Conservation (phyloP, 1,139 yeast species). For the Kluyveromyces sp. region DNA sequence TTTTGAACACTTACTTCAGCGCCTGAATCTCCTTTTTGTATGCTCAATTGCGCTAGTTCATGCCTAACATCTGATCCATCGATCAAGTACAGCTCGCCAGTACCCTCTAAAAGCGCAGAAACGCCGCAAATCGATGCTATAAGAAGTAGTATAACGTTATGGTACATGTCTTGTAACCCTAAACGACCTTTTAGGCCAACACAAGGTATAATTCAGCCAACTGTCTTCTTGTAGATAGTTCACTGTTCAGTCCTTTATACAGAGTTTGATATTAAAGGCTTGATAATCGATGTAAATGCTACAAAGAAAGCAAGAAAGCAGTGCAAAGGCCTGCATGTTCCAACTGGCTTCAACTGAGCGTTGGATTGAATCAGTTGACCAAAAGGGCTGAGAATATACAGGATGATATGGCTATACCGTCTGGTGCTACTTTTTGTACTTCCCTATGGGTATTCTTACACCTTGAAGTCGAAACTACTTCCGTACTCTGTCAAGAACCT, state of each 20-base stretch:
- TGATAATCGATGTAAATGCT: too few relatives aligned
- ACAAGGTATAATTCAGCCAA: too few relatives aligned
- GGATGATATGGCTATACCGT: neutral
- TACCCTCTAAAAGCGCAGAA: neutral
- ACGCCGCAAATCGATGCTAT: neutral
- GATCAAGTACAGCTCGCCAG: constrained; percentile 2
- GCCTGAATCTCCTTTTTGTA: neutral
- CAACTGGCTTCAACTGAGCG: too few relatives aligned
- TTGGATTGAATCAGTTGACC: too few relatives aligned
- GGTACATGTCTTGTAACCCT: constrained; percentile 10
- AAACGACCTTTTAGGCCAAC: neutral
- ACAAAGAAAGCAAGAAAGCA: too few relatives aligned
- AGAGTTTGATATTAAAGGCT: too few relatives aligned
- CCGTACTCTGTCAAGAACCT: neutral
- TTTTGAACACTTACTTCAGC: neutral
- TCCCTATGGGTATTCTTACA: neutral
- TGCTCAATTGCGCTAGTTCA: neutral
- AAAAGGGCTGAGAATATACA: too few relatives aligned
- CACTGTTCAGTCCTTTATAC: too few relatives aligned
- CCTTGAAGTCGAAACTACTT: neutral
- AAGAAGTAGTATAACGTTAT: constrained; percentile 1
- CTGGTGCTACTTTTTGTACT: neutral
- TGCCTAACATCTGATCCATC: neutral
- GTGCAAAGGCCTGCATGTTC: too few relatives aligned
- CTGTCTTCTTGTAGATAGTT: too few relatives aligned